Evolutionary conservation across 495 filamentous ascomycete species (phyloP).

Genomic region (Pyronema domesticum): DNA sequence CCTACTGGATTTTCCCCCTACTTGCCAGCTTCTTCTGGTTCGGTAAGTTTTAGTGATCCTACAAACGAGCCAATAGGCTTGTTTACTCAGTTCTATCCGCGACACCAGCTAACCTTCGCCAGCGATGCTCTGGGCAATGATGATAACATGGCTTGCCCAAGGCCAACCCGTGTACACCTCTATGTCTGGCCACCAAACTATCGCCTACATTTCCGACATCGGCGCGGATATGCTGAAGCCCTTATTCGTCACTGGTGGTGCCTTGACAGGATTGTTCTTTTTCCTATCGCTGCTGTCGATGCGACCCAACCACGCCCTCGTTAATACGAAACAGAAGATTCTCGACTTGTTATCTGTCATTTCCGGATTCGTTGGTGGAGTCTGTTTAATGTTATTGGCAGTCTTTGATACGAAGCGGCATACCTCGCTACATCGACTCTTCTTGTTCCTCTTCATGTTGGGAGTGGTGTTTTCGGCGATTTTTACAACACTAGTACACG

Average conservation of each 20-base stretch:
- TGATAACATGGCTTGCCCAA: constrained; percentile 48
- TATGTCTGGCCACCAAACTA: constrained; percentile 45
- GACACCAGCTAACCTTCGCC: not conserved
- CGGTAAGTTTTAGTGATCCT: constrained; percentile 27
- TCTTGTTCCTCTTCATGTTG: constrained; percentile 67
- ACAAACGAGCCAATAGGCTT: too few species aligned
- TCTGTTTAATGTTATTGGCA: constrained; percentile 60
- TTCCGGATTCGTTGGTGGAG: constrained; percentile 57
- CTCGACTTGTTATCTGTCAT: constrained; percentile 51
- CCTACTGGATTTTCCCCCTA: constrained; percentile 61
- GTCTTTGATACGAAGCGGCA: constrained; percentile 67
- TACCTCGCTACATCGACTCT: constrained; percentile 49
- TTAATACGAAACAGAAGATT: constrained; percentile 40
- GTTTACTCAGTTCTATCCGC: too few species aligned
- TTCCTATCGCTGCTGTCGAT: constrained; percentile 67
- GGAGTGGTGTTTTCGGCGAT: constrained; percentile 26
- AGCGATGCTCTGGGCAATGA: constrained; percentile 53
- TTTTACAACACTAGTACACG: constrained; percentile 44
- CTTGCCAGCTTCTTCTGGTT: constrained; percentile 70
- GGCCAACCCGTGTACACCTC: constrained; percentile 44
- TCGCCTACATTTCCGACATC: constrained; percentile 80
- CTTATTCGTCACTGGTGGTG: constrained; percentile 66
- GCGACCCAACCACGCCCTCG: constrained; percentile 29
- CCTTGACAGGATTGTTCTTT: constrained; percentile 64
- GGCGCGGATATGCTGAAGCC: constrained; percentile 57